phyloP scores from a whole-genome alignment of 2,329 filamentous ascomycete species.

The Sporothrix brasiliensis region DNA sequence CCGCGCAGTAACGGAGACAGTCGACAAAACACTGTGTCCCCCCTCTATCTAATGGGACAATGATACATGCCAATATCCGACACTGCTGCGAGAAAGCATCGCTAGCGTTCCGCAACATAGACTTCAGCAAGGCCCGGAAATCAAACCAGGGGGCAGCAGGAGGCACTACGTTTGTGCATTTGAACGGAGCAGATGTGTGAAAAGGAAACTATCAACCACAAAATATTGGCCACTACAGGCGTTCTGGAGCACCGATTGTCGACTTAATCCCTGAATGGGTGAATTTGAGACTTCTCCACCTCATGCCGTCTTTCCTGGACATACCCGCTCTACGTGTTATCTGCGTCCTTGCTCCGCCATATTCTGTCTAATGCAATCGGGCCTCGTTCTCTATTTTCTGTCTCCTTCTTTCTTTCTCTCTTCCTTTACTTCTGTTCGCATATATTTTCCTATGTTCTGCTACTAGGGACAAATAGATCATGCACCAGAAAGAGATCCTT shows the following conservation, averaged over 20 bases:
- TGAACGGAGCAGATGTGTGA: too few relatives aligned
- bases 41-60: too few relatives aligned
- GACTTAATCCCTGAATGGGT: constrained; percentile 2
- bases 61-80: background rate
- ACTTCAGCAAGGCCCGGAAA: background rate
- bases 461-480: constrained; percentile 11
- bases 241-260: background rate
- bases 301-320: background rate
- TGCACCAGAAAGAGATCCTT: constrained; percentile 30
- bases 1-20: too few relatives aligned
- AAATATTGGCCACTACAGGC: background rate
- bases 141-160: background rate
- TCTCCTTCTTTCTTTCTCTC: background rate
- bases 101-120: background rate
- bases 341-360: background rate
- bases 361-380: background rate
- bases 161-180: background rate
- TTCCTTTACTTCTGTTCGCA: background rate
- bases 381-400: too few relatives aligned
- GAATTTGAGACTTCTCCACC: background rate
- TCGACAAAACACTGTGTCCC: too few relatives aligned
- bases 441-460: background rate
- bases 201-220: too few relatives aligned
- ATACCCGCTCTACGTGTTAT: background rate
- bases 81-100: background rate